These are phyloP conservation scores for Brasilioporus rufonigricans DNA, from an alignment of 768 basidiomycete genomes.

Conservation along the genomic window DNA sequence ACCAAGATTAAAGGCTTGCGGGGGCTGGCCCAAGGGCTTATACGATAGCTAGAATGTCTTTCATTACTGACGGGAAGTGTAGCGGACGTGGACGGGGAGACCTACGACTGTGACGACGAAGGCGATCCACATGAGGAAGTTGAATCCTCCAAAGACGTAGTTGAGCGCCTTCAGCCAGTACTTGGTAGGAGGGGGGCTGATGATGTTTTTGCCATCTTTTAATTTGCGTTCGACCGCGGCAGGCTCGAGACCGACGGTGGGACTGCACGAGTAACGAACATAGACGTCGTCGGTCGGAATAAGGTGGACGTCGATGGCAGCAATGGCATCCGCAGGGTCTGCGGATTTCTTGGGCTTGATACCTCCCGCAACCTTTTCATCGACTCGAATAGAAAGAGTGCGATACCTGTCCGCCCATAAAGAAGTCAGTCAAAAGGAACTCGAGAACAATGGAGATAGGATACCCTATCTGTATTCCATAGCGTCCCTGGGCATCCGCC, in stretches of 20 bases:
- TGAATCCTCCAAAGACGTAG: constrained; percentile 59
- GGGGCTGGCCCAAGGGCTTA: constrained; percentile 46
- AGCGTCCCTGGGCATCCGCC: constrained; percentile 13
- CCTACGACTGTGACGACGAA: constrained; percentile 46
- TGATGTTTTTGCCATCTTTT: constrained; percentile 44
- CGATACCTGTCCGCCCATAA: constrained; percentile 31
- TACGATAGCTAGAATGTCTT: constrained; percentile 45
- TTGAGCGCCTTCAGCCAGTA: constrained; percentile 48
- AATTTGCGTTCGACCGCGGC: constrained; percentile 41
- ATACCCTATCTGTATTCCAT: constrained; percentile 35
- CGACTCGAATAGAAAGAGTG: constrained; percentile 46
- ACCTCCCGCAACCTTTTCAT: constrained; percentile 24
- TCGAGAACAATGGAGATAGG: not conserved
- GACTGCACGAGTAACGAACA: constrained; percentile 42
- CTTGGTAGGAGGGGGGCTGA: constrained; percentile 47
- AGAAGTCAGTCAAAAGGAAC: not conserved
- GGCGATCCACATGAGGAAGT: constrained; percentile 53
- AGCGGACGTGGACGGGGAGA: not conserved
- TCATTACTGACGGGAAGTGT: constrained; percentile 1
- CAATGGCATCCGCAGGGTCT: constrained; percentile 40
- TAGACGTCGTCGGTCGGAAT: constrained; percentile 41
- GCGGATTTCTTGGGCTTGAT: constrained; percentile 15
- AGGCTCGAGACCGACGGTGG: constrained; percentile 45
- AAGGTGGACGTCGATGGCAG: constrained; percentile 49
- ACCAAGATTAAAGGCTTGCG: constrained; percentile 45